Evolutionary conservation across 306 rosid genomes (phyloP).

Genomic region (Luffa aegyptiaca): DNA sequence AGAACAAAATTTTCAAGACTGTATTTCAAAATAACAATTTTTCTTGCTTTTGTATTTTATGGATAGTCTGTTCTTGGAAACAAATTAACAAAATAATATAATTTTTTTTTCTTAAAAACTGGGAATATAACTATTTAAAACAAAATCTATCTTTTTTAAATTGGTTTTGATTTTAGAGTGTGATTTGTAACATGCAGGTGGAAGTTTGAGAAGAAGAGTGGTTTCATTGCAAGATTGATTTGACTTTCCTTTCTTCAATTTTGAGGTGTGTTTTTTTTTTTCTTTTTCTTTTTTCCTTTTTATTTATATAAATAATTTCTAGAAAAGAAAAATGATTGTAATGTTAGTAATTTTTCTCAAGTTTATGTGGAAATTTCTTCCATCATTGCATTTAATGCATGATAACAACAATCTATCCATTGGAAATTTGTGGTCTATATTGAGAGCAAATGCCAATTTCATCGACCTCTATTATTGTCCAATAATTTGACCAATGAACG

Average conservation of each 20-base stretch:
- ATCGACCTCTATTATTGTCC: background rate
- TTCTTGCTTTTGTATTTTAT: background rate
- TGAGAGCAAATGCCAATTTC: background rate
- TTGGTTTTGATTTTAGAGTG: background rate
- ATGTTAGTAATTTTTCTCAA: background rate
- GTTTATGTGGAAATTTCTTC: background rate
- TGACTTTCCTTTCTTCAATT: constrained; percentile 7
- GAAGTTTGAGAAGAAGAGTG: constrained; percentile 6
- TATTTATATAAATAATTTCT: background rate
- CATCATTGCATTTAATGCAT: background rate
- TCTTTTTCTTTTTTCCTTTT: background rate
- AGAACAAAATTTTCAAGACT: background rate
- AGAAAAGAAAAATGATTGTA: background rate
- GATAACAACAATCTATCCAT: background rate
- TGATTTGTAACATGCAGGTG: background rate
- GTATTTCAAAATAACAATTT: too few relatives aligned
- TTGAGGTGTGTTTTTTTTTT: constrained; percentile 1
- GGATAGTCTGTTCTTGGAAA: background rate
- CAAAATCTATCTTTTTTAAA: background rate
- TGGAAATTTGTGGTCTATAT: background rate
- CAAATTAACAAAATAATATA: background rate
- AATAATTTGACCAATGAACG: background rate
- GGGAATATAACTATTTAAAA: too few relatives aligned
- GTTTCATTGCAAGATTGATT: background rate
- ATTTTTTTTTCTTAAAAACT: too few relatives aligned